phyloP scores from a whole-genome alignment of 1,284 basidiomycete species.

The Anthracocystis panici-leucophaei region DNA sequence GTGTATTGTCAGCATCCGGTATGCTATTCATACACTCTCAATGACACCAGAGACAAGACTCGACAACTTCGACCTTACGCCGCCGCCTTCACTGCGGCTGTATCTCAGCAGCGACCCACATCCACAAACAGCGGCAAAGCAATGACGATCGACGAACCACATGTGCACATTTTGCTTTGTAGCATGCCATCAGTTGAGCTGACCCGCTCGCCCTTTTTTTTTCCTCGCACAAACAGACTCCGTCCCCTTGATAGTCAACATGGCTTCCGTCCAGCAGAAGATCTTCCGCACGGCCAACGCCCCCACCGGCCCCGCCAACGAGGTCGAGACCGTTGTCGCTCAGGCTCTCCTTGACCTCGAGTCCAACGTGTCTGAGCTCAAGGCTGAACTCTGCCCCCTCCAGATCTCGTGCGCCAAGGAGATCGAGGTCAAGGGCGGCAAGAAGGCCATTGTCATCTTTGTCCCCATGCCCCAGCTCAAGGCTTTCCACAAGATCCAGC shows the following conservation, averaged over 20 bases:
- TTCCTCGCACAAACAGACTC: conserved; percentile 19
- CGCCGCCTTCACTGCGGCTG: not conserved
- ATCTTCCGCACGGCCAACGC: conserved; percentile 95
- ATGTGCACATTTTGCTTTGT: too few species aligned
- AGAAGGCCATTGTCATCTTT: conserved; percentile 99
- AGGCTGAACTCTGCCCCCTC: conserved; percentile 90
- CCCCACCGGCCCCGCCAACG: conserved; percentile 86
- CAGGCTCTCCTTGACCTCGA: conserved; percentile 98
- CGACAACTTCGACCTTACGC: not conserved
- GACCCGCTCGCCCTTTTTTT: conserved; percentile 12
- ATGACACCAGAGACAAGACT: too few species aligned
- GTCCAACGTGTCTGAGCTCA: conserved; percentile 97
- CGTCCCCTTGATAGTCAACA: conserved; percentile 52
- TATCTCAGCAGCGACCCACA: not conserved
- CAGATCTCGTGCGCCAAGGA: conserved; percentile 98
- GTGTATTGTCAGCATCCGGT: too few species aligned
- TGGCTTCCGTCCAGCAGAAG: conserved; percentile 74
- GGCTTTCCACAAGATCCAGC: conserved; percentile 98
- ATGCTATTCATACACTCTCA: too few species aligned
- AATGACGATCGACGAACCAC: conserved; percentile 15
- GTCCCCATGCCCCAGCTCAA: conserved; percentile 97
- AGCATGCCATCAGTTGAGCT: conserved; percentile 12
- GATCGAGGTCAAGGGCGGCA: conserved; percentile 94
- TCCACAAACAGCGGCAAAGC: conserved; percentile 8
- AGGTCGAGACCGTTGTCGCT: conserved; percentile 90